Evolutionary conservation across 2,329 filamentous ascomycete species (phyloP).

Genomic region (Bipolaris cookei): DNA sequence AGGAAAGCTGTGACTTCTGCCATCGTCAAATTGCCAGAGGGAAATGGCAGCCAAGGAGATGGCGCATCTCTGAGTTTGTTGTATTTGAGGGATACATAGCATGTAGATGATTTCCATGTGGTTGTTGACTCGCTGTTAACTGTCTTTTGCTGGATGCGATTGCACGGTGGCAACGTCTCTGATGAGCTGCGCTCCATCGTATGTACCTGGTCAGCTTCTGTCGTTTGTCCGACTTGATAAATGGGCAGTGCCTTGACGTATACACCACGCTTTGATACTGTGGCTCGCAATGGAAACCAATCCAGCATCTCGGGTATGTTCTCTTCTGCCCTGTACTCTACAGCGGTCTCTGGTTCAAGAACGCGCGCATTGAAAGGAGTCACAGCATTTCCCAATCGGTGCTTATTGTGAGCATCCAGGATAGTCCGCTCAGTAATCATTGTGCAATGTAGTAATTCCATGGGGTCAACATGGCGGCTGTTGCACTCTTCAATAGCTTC

Average conservation of each 20-base stretch:
- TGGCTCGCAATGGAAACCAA: constrained; percentile 16
- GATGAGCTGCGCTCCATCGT: background rate
- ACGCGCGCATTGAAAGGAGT: constrained; percentile 1
- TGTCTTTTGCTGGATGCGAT: background rate
- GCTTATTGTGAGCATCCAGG: constrained; percentile 22
- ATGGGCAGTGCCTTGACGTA: constrained; percentile 4
- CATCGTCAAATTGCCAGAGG: constrained; percentile 32
- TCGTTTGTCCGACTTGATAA: constrained; percentile 5
- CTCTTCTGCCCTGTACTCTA: constrained; percentile 10
- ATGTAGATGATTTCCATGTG: background rate
- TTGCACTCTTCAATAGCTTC: constrained; percentile 10
- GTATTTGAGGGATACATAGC: background rate
- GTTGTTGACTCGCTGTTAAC: background rate
- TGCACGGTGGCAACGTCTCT: background rate
- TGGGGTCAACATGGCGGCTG: background rate
- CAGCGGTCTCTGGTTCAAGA: background rate
- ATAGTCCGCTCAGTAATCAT: constrained; percentile 7
- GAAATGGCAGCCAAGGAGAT: constrained; percentile 24
- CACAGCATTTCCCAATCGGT: constrained; percentile 15
- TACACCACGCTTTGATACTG: constrained; percentile 3
- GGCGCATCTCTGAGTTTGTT: constrained; percentile 29
- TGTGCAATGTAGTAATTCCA: constrained; percentile 6
- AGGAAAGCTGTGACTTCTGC: constrained; percentile 35
- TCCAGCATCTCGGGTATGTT: constrained; percentile 14
- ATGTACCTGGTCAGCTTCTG: background rate